phyloP scores from a whole-genome alignment of 2,329 filamentous ascomycete species.

The Cryphonectria japonica region DNA sequence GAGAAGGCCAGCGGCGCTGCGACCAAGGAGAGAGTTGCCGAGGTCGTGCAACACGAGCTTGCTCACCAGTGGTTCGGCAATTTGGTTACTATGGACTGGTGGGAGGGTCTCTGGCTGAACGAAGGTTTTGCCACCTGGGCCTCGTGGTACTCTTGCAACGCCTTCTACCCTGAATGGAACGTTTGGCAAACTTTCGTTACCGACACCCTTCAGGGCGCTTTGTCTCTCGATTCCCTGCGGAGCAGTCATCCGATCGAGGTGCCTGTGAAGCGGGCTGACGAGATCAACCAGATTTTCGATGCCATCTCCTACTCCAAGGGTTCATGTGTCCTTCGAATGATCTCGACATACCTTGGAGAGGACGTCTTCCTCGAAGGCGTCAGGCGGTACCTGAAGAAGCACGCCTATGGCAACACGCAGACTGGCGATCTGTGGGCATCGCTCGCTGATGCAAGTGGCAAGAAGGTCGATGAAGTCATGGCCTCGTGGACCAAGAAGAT shows the following conservation, averaged over 20 bases:
- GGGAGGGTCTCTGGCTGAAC: constrained; percentile 90
- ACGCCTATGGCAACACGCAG: constrained; percentile 93
- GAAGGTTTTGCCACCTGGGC: constrained; percentile 90
- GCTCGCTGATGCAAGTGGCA: constrained; percentile 84
- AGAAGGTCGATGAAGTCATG: constrained; percentile 89
- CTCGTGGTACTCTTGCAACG: constrained; percentile 86
- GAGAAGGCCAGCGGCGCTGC: constrained; percentile 89
- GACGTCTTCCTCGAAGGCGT: constrained; percentile 92
- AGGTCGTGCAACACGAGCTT: constrained; percentile 95
- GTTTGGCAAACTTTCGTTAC: constrained; percentile 96
- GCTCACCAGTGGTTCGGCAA: constrained; percentile 95
- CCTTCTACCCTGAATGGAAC: constrained; percentile 97
- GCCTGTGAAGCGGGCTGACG: constrained; percentile 90
- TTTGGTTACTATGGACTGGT: constrained; percentile 92
- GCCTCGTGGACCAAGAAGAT: constrained; percentile 97
- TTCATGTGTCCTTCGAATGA: constrained; percentile 94
- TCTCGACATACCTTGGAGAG: constrained; percentile 92
- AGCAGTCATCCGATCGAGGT: constrained; percentile 98
- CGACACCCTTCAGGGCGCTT: constrained; percentile 85
- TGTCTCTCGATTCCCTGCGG: constrained; percentile 85
- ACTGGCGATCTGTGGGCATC: constrained; percentile 91
- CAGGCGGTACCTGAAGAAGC: constrained; percentile 88
- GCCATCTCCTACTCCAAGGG: constrained; percentile 98
- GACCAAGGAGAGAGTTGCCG: constrained; percentile 89
- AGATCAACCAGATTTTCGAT: constrained; percentile 98